A percentile compares a stretch with the other conserved stretches of the same genome.
Evolutionary conservation across 352 stramenopile genomes (phyloP).

Genomic region (Phytophthora hybrid): DNA sequence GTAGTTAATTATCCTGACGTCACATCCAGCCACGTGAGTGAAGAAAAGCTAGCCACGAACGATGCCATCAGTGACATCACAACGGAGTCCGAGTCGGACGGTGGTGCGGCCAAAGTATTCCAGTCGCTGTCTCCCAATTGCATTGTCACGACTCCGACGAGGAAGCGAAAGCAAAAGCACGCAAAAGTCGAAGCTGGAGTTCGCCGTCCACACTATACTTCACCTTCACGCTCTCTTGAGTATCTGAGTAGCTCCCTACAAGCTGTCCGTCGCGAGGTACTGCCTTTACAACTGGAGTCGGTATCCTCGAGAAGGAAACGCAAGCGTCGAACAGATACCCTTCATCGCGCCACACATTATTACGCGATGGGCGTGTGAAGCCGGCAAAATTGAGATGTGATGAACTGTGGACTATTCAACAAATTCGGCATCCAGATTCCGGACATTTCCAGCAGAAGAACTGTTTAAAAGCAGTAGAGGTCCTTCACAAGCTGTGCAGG

Average conservation of each 20-base stretch:
- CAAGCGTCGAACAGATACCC: conserved; percentile 9
- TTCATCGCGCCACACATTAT: conserved; percentile 3
- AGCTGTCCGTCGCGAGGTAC: conserved; percentile 3
- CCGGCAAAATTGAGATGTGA: neutral
- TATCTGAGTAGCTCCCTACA: conserved; percentile 19
- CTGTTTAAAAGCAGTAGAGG: neutral
- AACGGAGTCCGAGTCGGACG: conserved; percentile 44
- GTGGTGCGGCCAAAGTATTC: conserved; percentile 27
- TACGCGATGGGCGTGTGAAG: conserved; percentile 5
- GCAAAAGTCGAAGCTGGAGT: neutral
- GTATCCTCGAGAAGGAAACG: conserved; percentile 25
- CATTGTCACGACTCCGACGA: conserved; percentile 4
- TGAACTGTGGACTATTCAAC: neutral
- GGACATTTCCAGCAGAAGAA: neutral
- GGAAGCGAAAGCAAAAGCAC: conserved; percentile 27
- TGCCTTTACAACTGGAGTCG: conserved; percentile 29
- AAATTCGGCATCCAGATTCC: neutral
- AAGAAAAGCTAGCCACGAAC: conserved; percentile 8
- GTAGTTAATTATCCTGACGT: neutral
- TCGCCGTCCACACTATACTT: conserved; percentile 16
- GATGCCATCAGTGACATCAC: conserved; percentile 34
- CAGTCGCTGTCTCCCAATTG: conserved; percentile 22
- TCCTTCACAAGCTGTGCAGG: no score
- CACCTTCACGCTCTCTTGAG: conserved; percentile 25
- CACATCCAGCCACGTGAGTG: neutral